These are phyloP conservation scores for Knoxdaviesia capensis DNA, from an alignment of 2,329 filamentous ascomycete genomes.

Conservation along the genomic window DNA sequence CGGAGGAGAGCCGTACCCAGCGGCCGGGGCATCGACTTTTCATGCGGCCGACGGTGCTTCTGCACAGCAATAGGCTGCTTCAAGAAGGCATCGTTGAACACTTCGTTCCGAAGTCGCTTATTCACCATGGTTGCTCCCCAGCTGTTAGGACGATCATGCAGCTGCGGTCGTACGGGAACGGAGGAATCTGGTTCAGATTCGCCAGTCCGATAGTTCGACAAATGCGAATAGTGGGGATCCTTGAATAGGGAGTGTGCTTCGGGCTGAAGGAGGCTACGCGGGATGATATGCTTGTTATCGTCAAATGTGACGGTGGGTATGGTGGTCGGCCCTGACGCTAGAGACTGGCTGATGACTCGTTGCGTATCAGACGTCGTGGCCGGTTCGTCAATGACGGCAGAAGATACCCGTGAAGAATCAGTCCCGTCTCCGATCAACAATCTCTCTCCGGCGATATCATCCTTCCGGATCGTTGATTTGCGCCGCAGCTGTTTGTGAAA, in stretches of 20 bases:
- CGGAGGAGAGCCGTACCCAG: not conserved
- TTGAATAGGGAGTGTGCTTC: no score
- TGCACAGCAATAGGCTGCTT: slow-evolving; percentile 68
- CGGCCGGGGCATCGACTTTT: slow-evolving; percentile 40
- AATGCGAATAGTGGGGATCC: no score
- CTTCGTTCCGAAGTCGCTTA: slow-evolving; percentile 68
- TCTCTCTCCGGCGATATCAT: slow-evolving; percentile 16
- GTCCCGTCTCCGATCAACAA: not conserved
- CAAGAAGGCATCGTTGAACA: slow-evolving; percentile 79
- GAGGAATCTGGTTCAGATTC: no score
- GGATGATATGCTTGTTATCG: slow-evolving; percentile 85
- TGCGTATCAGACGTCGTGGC: not conserved
- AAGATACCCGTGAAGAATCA: not conserved
- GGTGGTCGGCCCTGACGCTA: slow-evolving; percentile 41
- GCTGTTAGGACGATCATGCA: slow-evolving; percentile 39
- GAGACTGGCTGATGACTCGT: slow-evolving; percentile 50
- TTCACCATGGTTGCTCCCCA: slow-evolving; percentile 93
- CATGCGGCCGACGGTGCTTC: slow-evolving; percentile 51
- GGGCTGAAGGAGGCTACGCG: slow-evolving; percentile 58
- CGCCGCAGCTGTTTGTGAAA: slow-evolving; percentile 68
- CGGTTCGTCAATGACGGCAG: not conserved
- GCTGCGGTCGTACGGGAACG: not conserved
- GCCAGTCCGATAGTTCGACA: no score
- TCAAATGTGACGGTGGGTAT: slow-evolving; percentile 84
- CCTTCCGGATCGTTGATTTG: slow-evolving; percentile 32